These are phyloP conservation scores for Boletus subcaerulescens DNA, from an alignment of 768 basidiomycete genomes.

Conservation along the genomic window DNA sequence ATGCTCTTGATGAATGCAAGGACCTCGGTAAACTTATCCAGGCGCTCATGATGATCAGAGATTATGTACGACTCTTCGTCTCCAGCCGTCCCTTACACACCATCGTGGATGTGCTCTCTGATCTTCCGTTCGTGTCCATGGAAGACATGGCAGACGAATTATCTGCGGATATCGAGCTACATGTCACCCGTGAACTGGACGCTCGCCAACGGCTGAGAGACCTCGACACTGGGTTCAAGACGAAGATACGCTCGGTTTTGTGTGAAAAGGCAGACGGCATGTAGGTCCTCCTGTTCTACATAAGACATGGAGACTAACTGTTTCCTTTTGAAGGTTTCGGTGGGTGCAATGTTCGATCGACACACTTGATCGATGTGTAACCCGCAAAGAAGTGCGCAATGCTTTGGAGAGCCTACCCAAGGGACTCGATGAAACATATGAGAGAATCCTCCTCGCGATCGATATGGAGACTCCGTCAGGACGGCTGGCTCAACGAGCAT, in stretches of 20 bases:
- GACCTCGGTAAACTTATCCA: not conserved
- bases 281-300: not conserved
- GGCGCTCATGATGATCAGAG: not conserved
- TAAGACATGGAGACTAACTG: not conserved
- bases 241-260: not conserved
- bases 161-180: not conserved
- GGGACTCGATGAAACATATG: constrained; percentile 4
- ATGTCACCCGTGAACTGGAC: not conserved
- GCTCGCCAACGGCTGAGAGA: not conserved
- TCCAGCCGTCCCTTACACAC: not conserved
- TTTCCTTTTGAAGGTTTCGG: not conserved
- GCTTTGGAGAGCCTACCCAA: not conserved
- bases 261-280: not conserved
- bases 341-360: constrained; percentile 4
- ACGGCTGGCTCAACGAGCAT: not conserved
- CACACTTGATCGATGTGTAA: not conserved
- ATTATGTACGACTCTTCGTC: not conserved
- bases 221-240: not conserved
- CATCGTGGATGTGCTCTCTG: not conserved
- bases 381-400: not conserved
- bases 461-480: not conserved
- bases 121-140: not conserved
- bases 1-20: constrained; percentile 7
- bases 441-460: constrained; percentile 1
- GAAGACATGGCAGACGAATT: not conserved